Conservation (phyloP, 2,329 filamentous ascomycete species). For the Exserohilum turcica region DNA sequence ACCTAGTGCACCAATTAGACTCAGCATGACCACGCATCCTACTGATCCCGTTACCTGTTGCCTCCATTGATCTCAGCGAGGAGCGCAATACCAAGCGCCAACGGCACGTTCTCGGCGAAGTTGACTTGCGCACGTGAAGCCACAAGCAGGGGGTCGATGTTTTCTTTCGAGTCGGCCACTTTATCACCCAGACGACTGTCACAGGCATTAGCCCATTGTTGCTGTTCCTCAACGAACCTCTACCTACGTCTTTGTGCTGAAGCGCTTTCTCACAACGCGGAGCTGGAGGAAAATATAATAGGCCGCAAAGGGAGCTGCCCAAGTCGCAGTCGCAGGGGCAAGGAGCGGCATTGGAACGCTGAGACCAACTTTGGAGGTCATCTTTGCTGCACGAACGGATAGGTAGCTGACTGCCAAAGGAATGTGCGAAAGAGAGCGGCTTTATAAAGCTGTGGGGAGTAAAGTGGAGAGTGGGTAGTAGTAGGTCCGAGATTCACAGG, state of each 20-base stretch:
- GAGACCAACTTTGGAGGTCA: constrained; percentile 41
- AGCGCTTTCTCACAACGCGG: constrained; percentile 46
- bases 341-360: constrained; percentile 40
- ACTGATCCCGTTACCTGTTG: constrained; percentile 29
- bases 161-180: constrained; percentile 16
- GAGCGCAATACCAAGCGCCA: constrained; percentile 47
- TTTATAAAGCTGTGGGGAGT: constrained; percentile 8
- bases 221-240: background rate
- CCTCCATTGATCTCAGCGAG: constrained; percentile 55
- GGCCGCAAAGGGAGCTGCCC: constrained; percentile 49
- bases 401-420: constrained; percentile 24
- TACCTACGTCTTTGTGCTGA: constrained; percentile 38
- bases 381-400: constrained; percentile 21
- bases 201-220: constrained; percentile 10
- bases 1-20: constrained; percentile 20
- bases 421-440: background rate
- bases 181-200: constrained; percentile 36
- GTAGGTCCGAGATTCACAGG: constrained; percentile 4
- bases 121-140: constrained; percentile 48
- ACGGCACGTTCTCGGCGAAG: constrained; percentile 53
- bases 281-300: constrained; percentile 52
- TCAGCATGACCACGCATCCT: background rate
- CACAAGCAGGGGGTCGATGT: constrained; percentile 42
- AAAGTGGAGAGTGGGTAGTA: constrained; percentile 5
- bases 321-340: constrained; percentile 48